Conservation (phyloP, 176 grass and related monocot species). For the Avena atlantica region DNA sequence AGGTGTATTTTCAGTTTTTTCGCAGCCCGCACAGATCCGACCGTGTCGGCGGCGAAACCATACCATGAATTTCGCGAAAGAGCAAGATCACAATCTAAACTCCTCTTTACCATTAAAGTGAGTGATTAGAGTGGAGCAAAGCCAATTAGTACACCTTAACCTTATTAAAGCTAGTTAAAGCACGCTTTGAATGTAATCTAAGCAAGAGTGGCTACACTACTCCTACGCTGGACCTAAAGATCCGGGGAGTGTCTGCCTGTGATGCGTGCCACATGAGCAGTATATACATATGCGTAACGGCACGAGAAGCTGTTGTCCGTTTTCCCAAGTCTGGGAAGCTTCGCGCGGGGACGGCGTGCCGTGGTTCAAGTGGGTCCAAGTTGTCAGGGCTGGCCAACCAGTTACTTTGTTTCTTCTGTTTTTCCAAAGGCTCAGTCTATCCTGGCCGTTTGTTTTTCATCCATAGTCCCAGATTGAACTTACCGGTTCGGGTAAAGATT, state of each 20-base stretch:
- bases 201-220: constrained; percentile 13
- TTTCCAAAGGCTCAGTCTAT: too few species aligned
- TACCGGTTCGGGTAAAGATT: too few species aligned
- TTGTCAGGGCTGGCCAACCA: not conserved
- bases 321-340: constrained; percentile 37
- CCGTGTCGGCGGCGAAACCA: not conserved
- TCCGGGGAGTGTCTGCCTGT: not conserved
- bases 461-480: too few species aligned
- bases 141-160: constrained; percentile 47
- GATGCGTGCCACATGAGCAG: constrained; percentile 29
- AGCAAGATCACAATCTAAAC: not conserved
- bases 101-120: constrained; percentile 43
- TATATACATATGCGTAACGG: constrained; percentile 11
- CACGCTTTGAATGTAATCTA: constrained; percentile 44
- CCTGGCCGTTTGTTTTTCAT: too few species aligned
- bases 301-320: not conserved
- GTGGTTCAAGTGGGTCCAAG: constrained; percentile 1
- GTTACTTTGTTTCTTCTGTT: too few species aligned
- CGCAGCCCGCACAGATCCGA: not conserved
- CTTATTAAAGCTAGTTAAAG: constrained; percentile 53
- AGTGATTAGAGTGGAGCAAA: constrained; percentile 50
- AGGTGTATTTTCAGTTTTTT: not conserved
- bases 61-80: not conserved
- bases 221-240: not conserved
- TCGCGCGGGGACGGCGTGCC: constrained; percentile 38